Base-by-base conservation (phyloP, 352 stramenopile species). In the Peronospora farinosa region DNA sequence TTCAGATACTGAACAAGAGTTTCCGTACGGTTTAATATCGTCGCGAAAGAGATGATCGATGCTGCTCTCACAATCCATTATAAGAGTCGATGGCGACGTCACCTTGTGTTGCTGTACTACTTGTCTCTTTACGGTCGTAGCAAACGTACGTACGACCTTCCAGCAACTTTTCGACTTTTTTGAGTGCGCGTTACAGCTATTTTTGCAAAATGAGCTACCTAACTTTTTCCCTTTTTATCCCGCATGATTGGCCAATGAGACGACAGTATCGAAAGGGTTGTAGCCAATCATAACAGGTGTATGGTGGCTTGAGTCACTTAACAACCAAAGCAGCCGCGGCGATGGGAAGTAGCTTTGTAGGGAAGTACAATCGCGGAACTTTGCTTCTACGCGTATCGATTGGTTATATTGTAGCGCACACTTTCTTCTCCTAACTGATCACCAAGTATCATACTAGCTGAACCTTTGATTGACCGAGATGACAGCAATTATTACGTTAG, bases 11-110 rank as follows among this genome's bases (percentile, higher is more conserved):
- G 19, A 11, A 53, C 33, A 33, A 37, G 32, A 47, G 6, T 44
- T 60, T 25, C 13, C 67, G 44, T 68, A 86, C 75, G 74, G 66
- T 46, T 54, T 54, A 43, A 84, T 74, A 25, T 86, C 74, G 5
- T 79, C 67, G 35, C 61, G 57, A 47, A 84, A 86, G 57, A 83
- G 56, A 35, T 72, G 51, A 43, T 72, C 63, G 28, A 72, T 54
- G 51, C 47, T 75, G 52, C 46, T 61, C 12, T 48, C 57, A 49
- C 50, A 47, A 37, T 80, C 64, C 69, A 80, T 80, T 13, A 32
- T 51, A 3, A 30, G 13, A 28, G 37, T 49, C 16, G 27, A 17
- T n/a, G 31, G 28, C 8, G 0, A 33, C 11, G 28, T 33, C 28
- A 5, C 28, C 28, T 33, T 5, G 8, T 12, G 37, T 30, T 8